A percentile compares a stretch with the other conserved stretches of the same genome.
phyloP scores from a whole-genome alignment of 2,329 filamentous ascomycete genomes.

The Aspergillus sp. region DNA sequence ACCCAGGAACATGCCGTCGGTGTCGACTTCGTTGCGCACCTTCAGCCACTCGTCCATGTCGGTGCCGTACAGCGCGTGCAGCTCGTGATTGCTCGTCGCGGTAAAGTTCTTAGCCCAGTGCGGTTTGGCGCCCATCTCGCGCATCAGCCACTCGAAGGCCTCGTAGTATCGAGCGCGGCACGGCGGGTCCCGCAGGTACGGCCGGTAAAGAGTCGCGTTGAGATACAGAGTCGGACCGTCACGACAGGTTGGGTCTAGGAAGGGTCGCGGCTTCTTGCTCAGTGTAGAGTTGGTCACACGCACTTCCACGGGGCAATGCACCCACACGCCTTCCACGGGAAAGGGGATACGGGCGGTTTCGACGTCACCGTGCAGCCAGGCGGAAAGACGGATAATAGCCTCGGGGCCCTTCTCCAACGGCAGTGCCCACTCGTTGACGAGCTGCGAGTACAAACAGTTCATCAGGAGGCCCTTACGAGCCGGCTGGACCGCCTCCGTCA shows the following conservation, averaged over 20 bases:
- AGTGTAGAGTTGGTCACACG: conserved; percentile 64
- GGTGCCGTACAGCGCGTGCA: conserved; percentile 62
- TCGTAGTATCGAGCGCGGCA: conserved; percentile 72
- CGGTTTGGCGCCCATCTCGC: conserved; percentile 68
- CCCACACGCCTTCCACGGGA: conserved; percentile 67
- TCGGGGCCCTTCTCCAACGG: conserved; percentile 80
- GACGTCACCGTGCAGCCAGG: conserved; percentile 73
- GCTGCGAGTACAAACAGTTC: conserved; percentile 98
- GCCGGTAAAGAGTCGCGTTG: conserved; percentile 81
- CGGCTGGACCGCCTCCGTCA: conserved; percentile 68
- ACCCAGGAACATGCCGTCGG: conserved; percentile 79
- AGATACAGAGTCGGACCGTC: conserved; percentile 74
- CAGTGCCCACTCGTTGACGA: conserved; percentile 96
- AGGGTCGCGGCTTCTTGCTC: conserved; percentile 47
- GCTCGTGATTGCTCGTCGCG: conserved; percentile 47
- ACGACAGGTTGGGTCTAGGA: conserved; percentile 62
- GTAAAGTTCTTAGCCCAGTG: conserved; percentile 94
- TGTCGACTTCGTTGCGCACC: conserved; percentile 63
- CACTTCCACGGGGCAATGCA: conserved; percentile 90
- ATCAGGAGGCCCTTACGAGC: conserved; percentile 76
- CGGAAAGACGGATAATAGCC: conserved; percentile 69
- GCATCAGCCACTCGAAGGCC: conserved; percentile 87
- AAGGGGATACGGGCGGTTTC: conserved; percentile 69
- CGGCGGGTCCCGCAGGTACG: conserved; percentile 69
- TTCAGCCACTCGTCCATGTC: conserved; percentile 58